phyloP scores from a whole-genome alignment of 345 rosid genomes.

The Clarkia xantiana region DNA sequence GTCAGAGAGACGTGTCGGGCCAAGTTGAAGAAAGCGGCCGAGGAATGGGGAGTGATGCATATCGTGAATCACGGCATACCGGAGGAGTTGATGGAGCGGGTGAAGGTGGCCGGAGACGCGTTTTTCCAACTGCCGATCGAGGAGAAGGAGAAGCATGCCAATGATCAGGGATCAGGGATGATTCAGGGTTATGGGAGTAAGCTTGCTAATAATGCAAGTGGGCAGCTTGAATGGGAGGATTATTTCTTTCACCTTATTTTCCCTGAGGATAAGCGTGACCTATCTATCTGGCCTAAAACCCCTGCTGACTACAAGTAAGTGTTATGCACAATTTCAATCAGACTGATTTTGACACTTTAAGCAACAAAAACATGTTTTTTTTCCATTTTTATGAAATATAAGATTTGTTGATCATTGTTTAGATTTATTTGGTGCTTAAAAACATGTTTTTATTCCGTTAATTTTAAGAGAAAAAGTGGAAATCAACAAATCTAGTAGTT shows the following conservation, averaged over 20 bases:
- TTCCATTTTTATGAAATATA: no score
- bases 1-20: conserved; percentile 38
- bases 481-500: no score
- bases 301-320: conserved; percentile 73
- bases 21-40: conserved; percentile 44
- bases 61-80: conserved; percentile 75
- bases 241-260: conserved; percentile 74
- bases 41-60: conserved; percentile 95
- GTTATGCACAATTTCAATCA: no score
- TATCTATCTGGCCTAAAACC: conserved; percentile 74
- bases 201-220: conserved; percentile 76
- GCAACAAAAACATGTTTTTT: no score
- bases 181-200: conserved; percentile 96
- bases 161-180: conserved; percentile 64
- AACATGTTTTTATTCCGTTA: no score
- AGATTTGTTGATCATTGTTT: no score
- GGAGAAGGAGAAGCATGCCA: conserved; percentile 84
- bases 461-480: no score
- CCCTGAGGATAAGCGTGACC: conserved; percentile 69
- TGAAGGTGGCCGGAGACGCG: conserved; percentile 45
- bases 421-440: no score
- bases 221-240: conserved; percentile 93
- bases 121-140: conserved; percentile 56
- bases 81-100: conserved; percentile 37
- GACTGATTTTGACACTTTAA: no score